These are phyloP conservation scores for Globisporangium ultimum DNA, from an alignment of 352 stramenopile genomes.

Conservation along the genomic window DNA sequence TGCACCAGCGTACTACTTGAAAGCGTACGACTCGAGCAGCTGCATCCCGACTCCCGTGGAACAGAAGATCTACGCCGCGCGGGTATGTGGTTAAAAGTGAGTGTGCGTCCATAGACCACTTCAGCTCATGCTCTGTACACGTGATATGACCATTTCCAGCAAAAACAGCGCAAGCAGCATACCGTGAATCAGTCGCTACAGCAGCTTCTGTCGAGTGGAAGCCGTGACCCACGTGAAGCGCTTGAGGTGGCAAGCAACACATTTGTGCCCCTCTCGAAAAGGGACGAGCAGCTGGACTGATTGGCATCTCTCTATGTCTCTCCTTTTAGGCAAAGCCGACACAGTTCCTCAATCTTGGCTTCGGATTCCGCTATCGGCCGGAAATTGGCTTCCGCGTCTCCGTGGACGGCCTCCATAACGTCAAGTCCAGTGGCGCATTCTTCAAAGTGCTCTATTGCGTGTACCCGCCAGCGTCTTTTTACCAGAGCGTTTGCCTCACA, in stretches of 20 bases:
- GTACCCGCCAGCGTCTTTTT: slow-evolving; percentile 55
- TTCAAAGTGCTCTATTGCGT: slow-evolving; percentile 60
- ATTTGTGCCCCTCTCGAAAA: too few relatives aligned
- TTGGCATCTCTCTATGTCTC: too few relatives aligned
- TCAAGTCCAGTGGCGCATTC: slow-evolving; percentile 35
- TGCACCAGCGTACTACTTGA: slow-evolving; percentile 40
- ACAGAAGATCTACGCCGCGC: slow-evolving; percentile 54
- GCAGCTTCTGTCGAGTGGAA: slow-evolving; percentile 12
- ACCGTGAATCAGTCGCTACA: slow-evolving; percentile 23
- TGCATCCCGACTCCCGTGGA: slow-evolving; percentile 47
- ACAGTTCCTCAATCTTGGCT: slow-evolving; percentile 38
- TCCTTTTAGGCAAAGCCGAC: slow-evolving; percentile 33
- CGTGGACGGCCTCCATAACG: slow-evolving; percentile 63
- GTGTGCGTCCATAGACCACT: too few relatives aligned
- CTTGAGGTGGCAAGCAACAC: slow-evolving; percentile 21
- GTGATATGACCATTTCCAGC: slow-evolving; percentile 5
- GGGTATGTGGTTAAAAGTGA: slow-evolving; percentile 21
- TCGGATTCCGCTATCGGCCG: slow-evolving; percentile 47
- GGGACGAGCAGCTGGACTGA: too few relatives aligned
- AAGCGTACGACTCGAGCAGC: slow-evolving; percentile 49
- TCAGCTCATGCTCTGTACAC: background rate
- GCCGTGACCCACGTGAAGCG: slow-evolving; percentile 15
- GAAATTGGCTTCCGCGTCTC: slow-evolving; percentile 64
- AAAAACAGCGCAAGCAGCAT: slow-evolving; percentile 21
- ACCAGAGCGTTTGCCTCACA: slow-evolving; percentile 51